A percentile compares a stretch with the other conserved stretches of the same genome.
These are phyloP conservation scores for Tetrastigma voinierianum DNA, from an alignment of 164 flowering plant genomes.

Conservation along the genomic window DNA sequence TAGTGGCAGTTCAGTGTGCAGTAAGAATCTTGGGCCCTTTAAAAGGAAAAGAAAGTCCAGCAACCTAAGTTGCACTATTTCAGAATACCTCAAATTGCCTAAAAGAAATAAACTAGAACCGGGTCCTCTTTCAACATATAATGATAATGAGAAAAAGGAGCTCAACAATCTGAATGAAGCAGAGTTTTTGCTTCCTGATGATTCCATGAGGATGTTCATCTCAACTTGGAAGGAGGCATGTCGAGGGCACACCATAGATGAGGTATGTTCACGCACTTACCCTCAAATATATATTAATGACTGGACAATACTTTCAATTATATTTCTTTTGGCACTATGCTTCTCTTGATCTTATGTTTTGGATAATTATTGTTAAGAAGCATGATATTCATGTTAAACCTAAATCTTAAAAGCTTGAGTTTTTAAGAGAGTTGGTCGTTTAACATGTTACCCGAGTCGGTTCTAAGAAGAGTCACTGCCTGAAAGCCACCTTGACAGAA, in stretches of 20 bases:
- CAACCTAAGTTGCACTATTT: conserved; percentile 10
- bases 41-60: conserved; percentile 54
- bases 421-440: too few relatives aligned
- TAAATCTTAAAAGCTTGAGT: too few relatives aligned
- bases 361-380: too few relatives aligned
- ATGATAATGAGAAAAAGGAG: conserved; percentile 4
- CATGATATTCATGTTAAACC: too few relatives aligned
- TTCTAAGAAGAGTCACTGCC: too few relatives aligned
- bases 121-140: conserved; percentile 1
- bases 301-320: too few relatives aligned
- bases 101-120: conserved; percentile 18
- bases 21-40: conserved; percentile 13
- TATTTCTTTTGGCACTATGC: too few relatives aligned
- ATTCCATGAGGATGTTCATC: conserved; percentile 48
- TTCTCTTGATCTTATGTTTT: too few relatives aligned
- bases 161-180: conserved; percentile 2
- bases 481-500: too few relatives aligned
- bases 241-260: conserved; percentile 34
- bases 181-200: conserved; percentile 24
- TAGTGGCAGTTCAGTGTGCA: conserved; percentile 25
- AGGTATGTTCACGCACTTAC: conserved; percentile 39
- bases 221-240: conserved; percentile 86
- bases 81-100: conserved; percentile 22
- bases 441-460: too few relatives aligned
- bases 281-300: neutral